Evolutionary conservation across 2,329 filamentous ascomycete species (phyloP).

Genomic region (Venturia aucupariae): DNA sequence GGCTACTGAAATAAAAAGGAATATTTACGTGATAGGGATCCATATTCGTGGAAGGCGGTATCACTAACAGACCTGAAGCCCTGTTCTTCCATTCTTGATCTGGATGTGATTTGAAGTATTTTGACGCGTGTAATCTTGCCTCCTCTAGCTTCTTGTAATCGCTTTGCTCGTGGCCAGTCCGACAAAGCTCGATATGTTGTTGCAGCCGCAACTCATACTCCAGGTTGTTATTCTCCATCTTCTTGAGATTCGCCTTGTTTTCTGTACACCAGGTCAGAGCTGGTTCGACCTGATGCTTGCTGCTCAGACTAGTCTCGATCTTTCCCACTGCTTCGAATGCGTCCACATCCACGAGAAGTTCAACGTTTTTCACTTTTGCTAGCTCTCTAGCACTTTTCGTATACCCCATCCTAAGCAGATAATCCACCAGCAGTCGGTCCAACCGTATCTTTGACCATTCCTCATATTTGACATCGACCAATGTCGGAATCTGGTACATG

Average conservation of each 20-base stretch:
- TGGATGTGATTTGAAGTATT: slow-evolving; percentile 63
- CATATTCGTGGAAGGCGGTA: slow-evolving; percentile 48
- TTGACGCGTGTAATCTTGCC: slow-evolving; percentile 72
- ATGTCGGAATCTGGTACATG: slow-evolving; percentile 66
- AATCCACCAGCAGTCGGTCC: slow-evolving; percentile 83
- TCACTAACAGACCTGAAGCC: slow-evolving; percentile 74
- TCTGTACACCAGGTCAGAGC: slow-evolving; percentile 86
- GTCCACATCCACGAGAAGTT: slow-evolving; percentile 71
- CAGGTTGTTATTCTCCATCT: slow-evolving; percentile 63
- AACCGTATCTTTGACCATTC: slow-evolving; percentile 75
- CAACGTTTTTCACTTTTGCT: slow-evolving; percentile 64
- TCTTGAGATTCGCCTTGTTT: slow-evolving; percentile 85
- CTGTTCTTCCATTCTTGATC: slow-evolving; percentile 59
- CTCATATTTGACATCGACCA: slow-evolving; percentile 91
- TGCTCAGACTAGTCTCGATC: slow-evolving; percentile 64
- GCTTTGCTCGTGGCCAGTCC: slow-evolving; percentile 42
- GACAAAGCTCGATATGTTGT: slow-evolving; percentile 86
- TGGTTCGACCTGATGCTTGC: slow-evolving; percentile 59
- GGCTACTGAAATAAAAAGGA: background rate
- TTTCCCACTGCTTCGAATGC: slow-evolving; percentile 76
- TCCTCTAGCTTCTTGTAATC: slow-evolving; percentile 59
- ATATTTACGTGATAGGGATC: slow-evolving; percentile 2
- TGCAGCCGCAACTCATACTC: slow-evolving; percentile 92
- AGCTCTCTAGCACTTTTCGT: slow-evolving; percentile 65
- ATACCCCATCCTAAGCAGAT: slow-evolving; percentile 78